Evolutionary conservation across 768 basidiomycete species (phyloP), one percentile per base, ranked within the genome.

Genomic region (Lentinula detonsa): DNA sequence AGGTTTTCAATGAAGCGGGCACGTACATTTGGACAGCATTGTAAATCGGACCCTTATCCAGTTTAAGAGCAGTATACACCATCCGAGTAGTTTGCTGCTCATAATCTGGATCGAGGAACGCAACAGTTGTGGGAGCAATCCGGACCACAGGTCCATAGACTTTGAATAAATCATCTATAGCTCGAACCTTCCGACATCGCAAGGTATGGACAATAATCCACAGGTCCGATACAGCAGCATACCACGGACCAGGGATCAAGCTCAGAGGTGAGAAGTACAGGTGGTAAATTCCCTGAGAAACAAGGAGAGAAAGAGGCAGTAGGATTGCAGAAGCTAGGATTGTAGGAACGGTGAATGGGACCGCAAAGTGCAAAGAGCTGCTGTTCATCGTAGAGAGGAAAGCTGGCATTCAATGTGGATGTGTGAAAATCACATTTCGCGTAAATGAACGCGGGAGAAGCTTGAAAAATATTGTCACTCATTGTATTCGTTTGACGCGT

Each of bases 31-130:
- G 77, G 63, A 92, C 78, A 63, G 85, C 84, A 79, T 91, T 90
- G 75, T 92, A 92, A 70, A 85, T 90, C 37, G 75, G 69, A 77
- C 88, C 89, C 76, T 92, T 92, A 75, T 89, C 86, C 64, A 92
- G 90, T 70, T 90, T 91, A 76, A 88, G 81, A 59, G 87, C 78
- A 48, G 81, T 82, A 74, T 91, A 91, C 31, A 91, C 81, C 73
- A 78, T 85, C 64, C 84, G 80, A 77, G 83, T 85, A 5, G 86
- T 84, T 37, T 35, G 51, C 28, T 53, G 51, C 16, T 37, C 34
- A 15, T 9, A 31, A 54, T 82, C 79, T 64, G 85, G 70, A 76
- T 92, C 88, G 71, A 85, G 81, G 75, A 92, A 92, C 64, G 83
- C 86, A 65, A 92, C 81, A 73, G 90, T 91, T 73, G 87, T 90